Percentiles rank a stretch among this genome's conserved stretches.
Evolutionary conservation across 169 alveolate genomes (phyloP).

Genomic region (Plasmodium vinckei): DNA sequence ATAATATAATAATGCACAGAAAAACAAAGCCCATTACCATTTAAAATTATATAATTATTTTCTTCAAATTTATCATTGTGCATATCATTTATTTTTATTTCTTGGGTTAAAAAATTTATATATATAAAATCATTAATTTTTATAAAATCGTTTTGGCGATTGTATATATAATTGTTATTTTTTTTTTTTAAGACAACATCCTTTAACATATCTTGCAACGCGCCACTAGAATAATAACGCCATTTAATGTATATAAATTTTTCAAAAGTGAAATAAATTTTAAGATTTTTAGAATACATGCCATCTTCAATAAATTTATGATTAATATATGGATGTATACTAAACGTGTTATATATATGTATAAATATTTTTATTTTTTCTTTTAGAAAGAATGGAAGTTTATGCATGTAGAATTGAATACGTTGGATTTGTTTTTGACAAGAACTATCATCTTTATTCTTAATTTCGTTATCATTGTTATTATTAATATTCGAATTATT

Average conservation of each 20-base stretch:
- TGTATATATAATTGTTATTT: neutral
- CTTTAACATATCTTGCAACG: constrained; percentile 28
- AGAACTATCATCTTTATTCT: neutral
- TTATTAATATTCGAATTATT: constrained; percentile 2
- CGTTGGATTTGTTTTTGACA: constrained; percentile 26
- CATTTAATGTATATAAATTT: constrained; percentile 56
- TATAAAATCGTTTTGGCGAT: constrained; percentile 17
- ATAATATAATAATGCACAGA: constrained; percentile 59
- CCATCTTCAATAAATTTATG: constrained; percentile 64
- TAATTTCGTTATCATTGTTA: constrained; percentile 3
- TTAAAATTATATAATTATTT: constrained; percentile 52
- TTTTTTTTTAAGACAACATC: constrained; percentile 9
- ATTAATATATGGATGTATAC: constrained; percentile 73
- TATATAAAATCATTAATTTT: constrained; percentile 56
- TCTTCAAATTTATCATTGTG: neutral
- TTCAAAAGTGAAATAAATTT: constrained; percentile 37
- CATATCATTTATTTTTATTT: constrained; percentile 48
- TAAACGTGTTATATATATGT: constrained; percentile 75
- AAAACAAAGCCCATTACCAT: constrained; percentile 75
- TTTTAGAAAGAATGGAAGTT: constrained; percentile 66
- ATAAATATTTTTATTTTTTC: constrained; percentile 71
- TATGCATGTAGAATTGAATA: constrained; percentile 70
- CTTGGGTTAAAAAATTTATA: constrained; percentile 75
- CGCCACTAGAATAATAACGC: constrained; percentile 21
- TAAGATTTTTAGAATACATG: constrained; percentile 44